Evolutionary conservation across 2,329 filamentous ascomycete species (phyloP).

Genomic region (Fusarium lyarnte): DNA sequence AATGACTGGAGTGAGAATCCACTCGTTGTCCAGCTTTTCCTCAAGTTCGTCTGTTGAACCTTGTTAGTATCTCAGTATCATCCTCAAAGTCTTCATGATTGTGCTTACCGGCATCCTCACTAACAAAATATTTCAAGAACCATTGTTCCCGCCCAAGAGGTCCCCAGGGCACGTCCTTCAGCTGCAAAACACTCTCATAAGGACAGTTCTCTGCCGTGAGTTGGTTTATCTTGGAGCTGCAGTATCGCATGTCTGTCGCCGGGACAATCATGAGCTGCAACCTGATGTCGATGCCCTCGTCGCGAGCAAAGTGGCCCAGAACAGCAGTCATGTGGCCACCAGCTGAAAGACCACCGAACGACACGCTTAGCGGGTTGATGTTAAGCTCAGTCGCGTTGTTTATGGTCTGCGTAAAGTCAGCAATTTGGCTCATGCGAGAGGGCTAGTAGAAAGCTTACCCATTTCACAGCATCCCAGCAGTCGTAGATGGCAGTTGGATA

Average conservation of each 20-base stretch:
- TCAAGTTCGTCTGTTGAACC: background rate
- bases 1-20: background rate
- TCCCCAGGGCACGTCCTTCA: background rate
- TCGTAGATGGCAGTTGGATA: constrained; percentile 4
- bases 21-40: background rate
- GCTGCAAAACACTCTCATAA: background rate
- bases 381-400: background rate
- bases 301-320: background rate
- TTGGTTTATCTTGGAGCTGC: background rate
- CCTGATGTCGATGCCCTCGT: background rate
- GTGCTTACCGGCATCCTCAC: background rate
- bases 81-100: fast-evolving
- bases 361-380: background rate
- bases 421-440: no score
- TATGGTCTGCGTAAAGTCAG: background rate
- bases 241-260: constrained; percentile 1
- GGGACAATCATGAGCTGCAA: constrained; percentile 4
- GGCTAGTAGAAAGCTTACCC: background rate
- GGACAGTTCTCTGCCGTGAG: background rate
- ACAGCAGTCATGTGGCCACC: constrained; percentile 5
- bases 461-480: constrained; percentile 3
- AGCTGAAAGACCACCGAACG: background rate
- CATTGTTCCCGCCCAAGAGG: background rate
- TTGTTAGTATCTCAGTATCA: background rate
- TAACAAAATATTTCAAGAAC: background rate